A percentile compares a stretch with the other conserved stretches of the same genome.
These are phyloP conservation scores for Russula foetens DNA, from an alignment of 768 basidiomycete species.

Conservation along the genomic window DNA sequence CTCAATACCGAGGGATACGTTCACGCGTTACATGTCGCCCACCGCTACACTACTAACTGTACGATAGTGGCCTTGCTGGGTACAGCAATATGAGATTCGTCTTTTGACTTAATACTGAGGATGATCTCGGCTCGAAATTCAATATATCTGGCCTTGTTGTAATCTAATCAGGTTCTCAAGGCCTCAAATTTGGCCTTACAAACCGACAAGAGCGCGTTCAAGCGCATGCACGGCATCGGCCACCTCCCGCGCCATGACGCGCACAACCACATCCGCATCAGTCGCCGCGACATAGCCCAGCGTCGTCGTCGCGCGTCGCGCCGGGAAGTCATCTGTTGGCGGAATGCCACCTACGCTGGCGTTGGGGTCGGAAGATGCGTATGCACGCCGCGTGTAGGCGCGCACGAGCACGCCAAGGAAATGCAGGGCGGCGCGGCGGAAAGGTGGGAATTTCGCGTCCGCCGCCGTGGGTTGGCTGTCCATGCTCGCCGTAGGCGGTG, in stretches of 20 bases:
- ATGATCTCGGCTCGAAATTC: too few species aligned
- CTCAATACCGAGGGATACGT: too few species aligned
- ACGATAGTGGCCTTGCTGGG: too few species aligned
- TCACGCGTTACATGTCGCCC: too few species aligned
- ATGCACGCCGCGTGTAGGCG: slow-evolving; percentile 43
- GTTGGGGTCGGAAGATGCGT: slow-evolving; percentile 21
- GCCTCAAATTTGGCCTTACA: too few species aligned
- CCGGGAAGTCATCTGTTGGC: slow-evolving; percentile 9
- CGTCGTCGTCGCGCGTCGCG: slow-evolving; percentile 6
- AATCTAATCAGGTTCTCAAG: too few species aligned
- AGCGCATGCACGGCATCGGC: slow-evolving; percentile 12
- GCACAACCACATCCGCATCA: slow-evolving; percentile 14
- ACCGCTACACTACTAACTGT: too few species aligned
- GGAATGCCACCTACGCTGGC: background rate
- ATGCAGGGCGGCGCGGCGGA: slow-evolving; percentile 82
- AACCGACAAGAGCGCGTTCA: slow-evolving; percentile 6
- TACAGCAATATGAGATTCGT: too few species aligned
- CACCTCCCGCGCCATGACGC: slow-evolving; percentile 20
- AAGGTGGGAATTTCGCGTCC: slow-evolving; percentile 62
- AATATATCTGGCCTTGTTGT: too few species aligned
- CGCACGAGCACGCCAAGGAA: slow-evolving; percentile 66
- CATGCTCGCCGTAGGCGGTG: slow-evolving; percentile 33
- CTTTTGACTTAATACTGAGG: too few species aligned
- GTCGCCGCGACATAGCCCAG: slow-evolving; percentile 18
- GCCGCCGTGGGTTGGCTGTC: slow-evolving; percentile 56